These are phyloP conservation scores for Fraxinus baroniana DNA, from an alignment of 305 asterid species.

Conservation along the genomic window DNA sequence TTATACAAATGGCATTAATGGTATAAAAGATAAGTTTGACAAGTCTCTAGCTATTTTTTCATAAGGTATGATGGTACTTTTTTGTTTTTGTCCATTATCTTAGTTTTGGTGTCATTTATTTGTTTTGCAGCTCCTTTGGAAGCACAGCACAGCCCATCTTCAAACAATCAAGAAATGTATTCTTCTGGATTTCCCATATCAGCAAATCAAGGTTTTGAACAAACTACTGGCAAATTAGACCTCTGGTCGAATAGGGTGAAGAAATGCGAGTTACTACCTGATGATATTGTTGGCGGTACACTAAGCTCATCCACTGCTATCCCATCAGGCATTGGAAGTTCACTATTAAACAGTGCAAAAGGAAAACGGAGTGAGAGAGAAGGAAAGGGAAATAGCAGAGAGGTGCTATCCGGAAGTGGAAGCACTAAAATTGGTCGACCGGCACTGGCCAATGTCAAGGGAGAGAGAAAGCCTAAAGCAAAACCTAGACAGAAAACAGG, in stretches of 20 bases:
- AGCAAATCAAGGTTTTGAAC: slow-evolving; percentile 49
- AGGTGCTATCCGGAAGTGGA: slow-evolving; percentile 61
- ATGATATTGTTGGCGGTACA: slow-evolving; percentile 23
- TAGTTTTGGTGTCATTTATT: slow-evolving; percentile 21
- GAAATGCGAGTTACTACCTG: slow-evolving; percentile 54
- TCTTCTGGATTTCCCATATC: slow-evolving; percentile 49
- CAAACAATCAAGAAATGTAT: slow-evolving; percentile 52
- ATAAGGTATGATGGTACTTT: not conserved
- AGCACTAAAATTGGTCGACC: slow-evolving; percentile 63
- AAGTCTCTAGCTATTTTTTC: not conserved
- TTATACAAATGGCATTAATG: not conserved
- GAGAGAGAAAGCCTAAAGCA: slow-evolving; percentile 80
- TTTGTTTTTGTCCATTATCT: slow-evolving; percentile 6
- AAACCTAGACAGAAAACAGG: slow-evolving; percentile 81
- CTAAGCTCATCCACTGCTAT: slow-evolving; percentile 40
- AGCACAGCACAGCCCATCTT: slow-evolving; percentile 64
- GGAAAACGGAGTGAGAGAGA: slow-evolving; percentile 96
- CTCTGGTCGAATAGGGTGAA: slow-evolving; percentile 58
- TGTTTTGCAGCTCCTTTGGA: slow-evolving; percentile 56
- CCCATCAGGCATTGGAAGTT: slow-evolving; percentile 58
- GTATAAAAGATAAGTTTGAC: not conserved
- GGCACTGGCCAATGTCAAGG: slow-evolving; percentile 54
- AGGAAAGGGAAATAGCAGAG: slow-evolving; percentile 77
- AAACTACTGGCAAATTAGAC: slow-evolving; percentile 47
- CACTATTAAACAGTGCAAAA: slow-evolving; percentile 73